Evolutionary conservation across 768 basidiomycete genomes (phyloP).

Genomic region (Phanerochaete carnosa): DNA sequence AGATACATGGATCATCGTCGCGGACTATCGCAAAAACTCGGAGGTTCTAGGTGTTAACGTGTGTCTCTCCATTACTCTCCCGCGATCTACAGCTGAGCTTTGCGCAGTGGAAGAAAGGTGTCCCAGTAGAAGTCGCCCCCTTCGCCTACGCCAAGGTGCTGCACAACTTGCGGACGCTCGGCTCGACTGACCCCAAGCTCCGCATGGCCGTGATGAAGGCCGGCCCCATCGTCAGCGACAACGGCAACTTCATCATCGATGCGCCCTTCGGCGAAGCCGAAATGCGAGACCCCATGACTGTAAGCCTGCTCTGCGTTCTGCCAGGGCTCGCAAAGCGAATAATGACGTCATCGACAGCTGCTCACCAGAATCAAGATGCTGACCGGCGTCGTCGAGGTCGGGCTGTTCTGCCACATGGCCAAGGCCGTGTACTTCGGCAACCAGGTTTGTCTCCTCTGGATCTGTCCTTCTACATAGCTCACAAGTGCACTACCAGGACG

Average conservation of each 20-base stretch:
- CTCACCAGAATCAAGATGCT: conserved; percentile 84
- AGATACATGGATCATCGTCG: conserved; percentile 86
- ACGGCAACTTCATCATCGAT: conserved; percentile 97
- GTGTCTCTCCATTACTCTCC: conserved; percentile 29
- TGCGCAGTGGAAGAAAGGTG: conserved; percentile 74
- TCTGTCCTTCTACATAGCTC: neutral
- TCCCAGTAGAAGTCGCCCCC: conserved; percentile 95
- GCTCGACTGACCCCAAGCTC: conserved; percentile 69
- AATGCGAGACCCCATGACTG: conserved; percentile 65
- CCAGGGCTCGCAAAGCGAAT: neutral
- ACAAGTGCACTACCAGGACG: conserved; percentile 44
- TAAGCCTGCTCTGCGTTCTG: conserved; percentile 26
- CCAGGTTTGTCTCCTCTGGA: conserved; percentile 38
- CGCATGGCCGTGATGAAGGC: conserved; percentile 94
- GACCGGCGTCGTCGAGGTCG: conserved; percentile 98
- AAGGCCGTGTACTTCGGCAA: conserved; percentile 97
- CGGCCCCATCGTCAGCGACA: conserved; percentile 95
- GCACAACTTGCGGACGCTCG: conserved; percentile 60
- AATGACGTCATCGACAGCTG: conserved; percentile 45
- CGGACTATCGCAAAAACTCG: conserved; percentile 95
- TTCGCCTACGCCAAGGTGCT: conserved; percentile 93
- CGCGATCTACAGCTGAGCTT: neutral
- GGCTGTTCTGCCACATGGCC: conserved; percentile 91
- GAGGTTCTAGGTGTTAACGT: conserved; percentile 79
- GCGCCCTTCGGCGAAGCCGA: conserved; percentile 77